Base-by-base conservation (phyloP, 768 basidiomycete species). In the Leucocoprinus leucothites region DNA sequence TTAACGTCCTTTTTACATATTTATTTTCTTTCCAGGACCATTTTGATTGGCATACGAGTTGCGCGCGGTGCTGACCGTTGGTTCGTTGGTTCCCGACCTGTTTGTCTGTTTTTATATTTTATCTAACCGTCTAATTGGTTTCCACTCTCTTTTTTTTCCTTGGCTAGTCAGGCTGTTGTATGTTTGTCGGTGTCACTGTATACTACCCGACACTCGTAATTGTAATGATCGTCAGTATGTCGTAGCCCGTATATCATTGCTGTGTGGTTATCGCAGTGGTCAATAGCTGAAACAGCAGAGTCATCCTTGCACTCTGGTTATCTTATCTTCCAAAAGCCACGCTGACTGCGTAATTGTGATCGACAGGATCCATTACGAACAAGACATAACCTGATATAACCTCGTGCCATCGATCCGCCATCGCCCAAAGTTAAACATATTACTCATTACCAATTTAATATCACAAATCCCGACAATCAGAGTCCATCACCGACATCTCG, bases 61-160 rank as follows among this genome's bases (percentile, higher is more conserved):
- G 36, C 41, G 45, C 40, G 34, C 49, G 38, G 46, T 31, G 35
- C 36, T 38, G 48, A 56, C 41, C 53, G 54, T 41, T 57, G 45
- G 24, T 34, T 41, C 50, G 49, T 51, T 51, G 56, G 51, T 53
- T 57, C 57, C 35, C 31, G 31, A 31, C 31, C 11, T 31, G 31
- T 31, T 46, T 51, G 57, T 57, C 59, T 50, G 52, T 53, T 57
- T 61, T 60, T 57, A 57, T 65, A 64, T 61, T 59, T 56, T 67
- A 66, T 63, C 49, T 58, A 58, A 53, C 51, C 31, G 22, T 22
- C 22, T 46, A 53, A 46, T 53, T 45, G 28, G 50, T 51, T 45
- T 53, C 34, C 38, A 44, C 31, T 25, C 38, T 31, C 6, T 28
- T 35, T 41, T 25, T 24, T 43, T 31, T 56, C n/a, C 19, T 43